A percentile compares a stretch with the other conserved stretches of the same genome.
These are phyloP conservation scores for Acanthamoeba quina DNA, from an alignment of 208 protist genomes.

Conservation along the genomic window DNA sequence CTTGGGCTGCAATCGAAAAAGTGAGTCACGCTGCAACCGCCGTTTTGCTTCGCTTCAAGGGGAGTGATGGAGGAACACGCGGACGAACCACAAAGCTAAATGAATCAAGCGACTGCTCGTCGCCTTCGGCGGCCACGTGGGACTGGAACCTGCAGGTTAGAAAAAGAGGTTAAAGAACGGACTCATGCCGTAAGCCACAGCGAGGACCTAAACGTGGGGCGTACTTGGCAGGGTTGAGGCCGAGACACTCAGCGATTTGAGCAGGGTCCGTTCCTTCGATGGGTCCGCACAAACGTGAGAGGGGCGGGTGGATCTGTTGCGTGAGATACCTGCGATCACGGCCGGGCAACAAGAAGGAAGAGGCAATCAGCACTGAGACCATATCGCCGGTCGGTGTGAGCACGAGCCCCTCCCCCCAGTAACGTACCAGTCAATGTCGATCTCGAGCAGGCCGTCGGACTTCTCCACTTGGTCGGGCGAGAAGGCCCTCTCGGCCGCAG, in stretches of 20 bases:
- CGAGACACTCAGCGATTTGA: slow-evolving; percentile 66
- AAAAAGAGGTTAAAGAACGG: background rate
- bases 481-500: slow-evolving; percentile 54
- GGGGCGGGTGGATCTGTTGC: slow-evolving; percentile 72
- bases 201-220: background rate
- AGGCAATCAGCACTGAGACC: background rate
- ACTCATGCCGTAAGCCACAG: too few species aligned
- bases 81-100: slow-evolving; percentile 40
- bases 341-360: background rate
- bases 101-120: background rate
- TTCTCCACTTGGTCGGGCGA: slow-evolving; percentile 65
- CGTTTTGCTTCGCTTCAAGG: too few species aligned
- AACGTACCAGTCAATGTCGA: slow-evolving; percentile 64
- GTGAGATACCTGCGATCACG: slow-evolving; percentile 33
- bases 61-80: background rate
- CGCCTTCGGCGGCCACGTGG: background rate
- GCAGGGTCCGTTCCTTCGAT: slow-evolving; percentile 69
- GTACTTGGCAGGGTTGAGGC: slow-evolving; percentile 59
- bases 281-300: slow-evolving; percentile 57
- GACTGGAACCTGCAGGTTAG: slow-evolving; percentile 9
- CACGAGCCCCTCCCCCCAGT: too few species aligned
- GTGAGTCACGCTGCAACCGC: background rate
- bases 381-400: too few species aligned
- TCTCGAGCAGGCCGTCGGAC: slow-evolving; percentile 45
- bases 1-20: slow-evolving; percentile 2